A percentile compares a stretch with the other conserved stretches of the same genome.
Conservation (phyloP, 768 basidiomycete species). For the Rhizopogon rudus region DNA sequence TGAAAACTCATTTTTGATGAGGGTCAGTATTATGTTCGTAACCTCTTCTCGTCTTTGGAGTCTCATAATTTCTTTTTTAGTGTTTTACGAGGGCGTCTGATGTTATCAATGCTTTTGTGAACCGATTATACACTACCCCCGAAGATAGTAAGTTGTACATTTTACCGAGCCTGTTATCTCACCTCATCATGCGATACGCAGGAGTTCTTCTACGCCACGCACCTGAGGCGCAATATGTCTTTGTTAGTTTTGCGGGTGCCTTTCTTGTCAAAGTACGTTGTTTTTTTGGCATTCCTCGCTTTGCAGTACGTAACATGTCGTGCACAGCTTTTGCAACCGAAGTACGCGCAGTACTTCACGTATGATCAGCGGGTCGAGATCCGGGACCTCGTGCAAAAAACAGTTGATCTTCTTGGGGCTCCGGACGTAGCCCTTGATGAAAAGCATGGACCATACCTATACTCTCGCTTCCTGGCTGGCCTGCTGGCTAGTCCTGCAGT, state of each 20-base stretch:
- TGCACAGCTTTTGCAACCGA: slow-evolving; percentile 68
- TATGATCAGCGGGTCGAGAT: slow-evolving; percentile 58
- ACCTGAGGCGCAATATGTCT: slow-evolving; percentile 76
- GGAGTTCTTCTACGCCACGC: slow-evolving; percentile 63
- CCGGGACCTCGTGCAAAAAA: slow-evolving; percentile 54
- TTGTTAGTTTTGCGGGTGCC: slow-evolving; percentile 75
- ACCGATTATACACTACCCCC: slow-evolving; percentile 47
- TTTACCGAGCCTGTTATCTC: neutral
- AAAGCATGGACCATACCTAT: slow-evolving; percentile 75
- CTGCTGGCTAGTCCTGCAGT: slow-evolving; percentile 44
- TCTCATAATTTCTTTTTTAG: slow-evolving; percentile 26
- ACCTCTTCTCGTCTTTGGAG: neutral
- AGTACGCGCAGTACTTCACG: slow-evolving; percentile 58
- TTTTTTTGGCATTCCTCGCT: neutral
- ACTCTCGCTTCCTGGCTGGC: slow-evolving; percentile 72
- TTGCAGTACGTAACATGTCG: neutral
- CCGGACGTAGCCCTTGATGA: slow-evolving; percentile 76
- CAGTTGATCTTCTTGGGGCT: slow-evolving; percentile 62
- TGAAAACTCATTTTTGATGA: slow-evolving; percentile 60
- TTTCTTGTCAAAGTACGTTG: slow-evolving; percentile 71
- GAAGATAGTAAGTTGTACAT: slow-evolving; percentile 41
- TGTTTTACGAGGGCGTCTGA: slow-evolving; percentile 65
- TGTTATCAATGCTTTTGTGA: slow-evolving; percentile 56
- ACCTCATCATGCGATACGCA: slow-evolving; percentile 17
- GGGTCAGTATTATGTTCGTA: slow-evolving; percentile 39